These are phyloP conservation scores for Ceratobasidium sp. DNA, from an alignment of 1,284 basidiomycete species.

Conservation along the genomic window DNA sequence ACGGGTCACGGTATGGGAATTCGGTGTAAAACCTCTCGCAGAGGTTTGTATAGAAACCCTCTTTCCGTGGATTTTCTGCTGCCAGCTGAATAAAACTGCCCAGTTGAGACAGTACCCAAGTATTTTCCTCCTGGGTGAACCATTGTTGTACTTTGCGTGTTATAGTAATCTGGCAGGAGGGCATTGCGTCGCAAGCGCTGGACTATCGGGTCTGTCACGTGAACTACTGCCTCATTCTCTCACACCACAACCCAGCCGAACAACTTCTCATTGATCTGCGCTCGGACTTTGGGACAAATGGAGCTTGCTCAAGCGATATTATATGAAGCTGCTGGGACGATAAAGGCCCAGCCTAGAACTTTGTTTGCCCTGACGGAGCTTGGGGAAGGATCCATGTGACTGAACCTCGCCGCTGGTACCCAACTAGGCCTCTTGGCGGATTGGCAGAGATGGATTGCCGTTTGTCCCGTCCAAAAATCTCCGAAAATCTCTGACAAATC, in stretches of 20 bases:
- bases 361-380: not conserved
- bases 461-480: not conserved
- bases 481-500: not conserved
- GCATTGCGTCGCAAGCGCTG: not conserved
- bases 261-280: not conserved
- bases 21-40: not conserved
- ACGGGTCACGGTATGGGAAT: not conserved
- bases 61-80: not conserved
- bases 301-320: not conserved
- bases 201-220: not conserved
- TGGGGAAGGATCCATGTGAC: not conserved
- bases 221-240: not conserved
- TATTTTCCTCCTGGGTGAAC: not conserved
- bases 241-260: not conserved
- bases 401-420: not conserved
- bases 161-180: not conserved
- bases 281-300: slow-evolving; percentile 10
- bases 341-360: not conserved
- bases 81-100: not conserved
- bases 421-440: not conserved
- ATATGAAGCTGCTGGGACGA: not conserved
- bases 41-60: not conserved
- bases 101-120: not conserved
- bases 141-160: not conserved
- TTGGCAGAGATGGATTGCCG: not conserved